A percentile compares a stretch with the other conserved stretches of the same genome.
Evolutionary conservation across 2,329 filamentous ascomycete species (phyloP).

Genomic region (Neofusicoccum sp.): DNA sequence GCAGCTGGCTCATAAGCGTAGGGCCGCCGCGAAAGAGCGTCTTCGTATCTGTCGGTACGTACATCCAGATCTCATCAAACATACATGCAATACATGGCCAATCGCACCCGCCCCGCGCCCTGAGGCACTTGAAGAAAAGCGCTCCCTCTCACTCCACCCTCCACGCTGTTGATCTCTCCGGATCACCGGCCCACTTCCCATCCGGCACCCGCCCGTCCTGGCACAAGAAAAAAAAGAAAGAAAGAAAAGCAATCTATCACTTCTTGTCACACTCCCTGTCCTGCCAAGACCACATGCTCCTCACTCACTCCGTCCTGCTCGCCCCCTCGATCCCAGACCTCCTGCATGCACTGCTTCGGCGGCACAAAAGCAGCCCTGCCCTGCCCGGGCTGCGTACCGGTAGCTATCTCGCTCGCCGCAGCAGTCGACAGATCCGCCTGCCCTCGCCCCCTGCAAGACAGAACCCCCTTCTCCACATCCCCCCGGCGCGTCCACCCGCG

Average conservation of each 20-base stretch:
- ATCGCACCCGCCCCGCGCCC: background rate
- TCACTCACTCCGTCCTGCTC: background rate
- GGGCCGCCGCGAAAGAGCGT: background rate
- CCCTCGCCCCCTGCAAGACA: background rate
- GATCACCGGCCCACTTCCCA: background rate
- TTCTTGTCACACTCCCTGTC: background rate
- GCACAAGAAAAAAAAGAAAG: background rate
- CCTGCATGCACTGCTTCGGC: conserved; percentile 14
- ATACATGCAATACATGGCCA: conserved; percentile 3
- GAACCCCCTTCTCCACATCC: conserved; percentile 14
- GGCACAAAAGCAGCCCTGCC: background rate
- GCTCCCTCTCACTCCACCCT: background rate
- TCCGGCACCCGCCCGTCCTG: background rate
- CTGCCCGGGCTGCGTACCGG: background rate
- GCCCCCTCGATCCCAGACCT: background rate
- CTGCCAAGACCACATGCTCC: background rate
- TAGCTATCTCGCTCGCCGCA: background rate
- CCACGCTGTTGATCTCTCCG: conserved; percentile 4
- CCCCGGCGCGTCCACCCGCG: background rate
- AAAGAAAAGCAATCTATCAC: background rate
- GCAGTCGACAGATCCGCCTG: conserved; percentile 8
- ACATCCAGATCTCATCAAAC: background rate
- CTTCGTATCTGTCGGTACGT: conserved; percentile 3
- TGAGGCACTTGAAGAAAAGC: background rate
- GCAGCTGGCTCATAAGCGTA: background rate